A percentile compares a stretch with the other conserved stretches of the same genome.
phyloP scores from a whole-genome alignment of 2,329 filamentous ascomycete species.

The Periconia macrospinosa region DNA sequence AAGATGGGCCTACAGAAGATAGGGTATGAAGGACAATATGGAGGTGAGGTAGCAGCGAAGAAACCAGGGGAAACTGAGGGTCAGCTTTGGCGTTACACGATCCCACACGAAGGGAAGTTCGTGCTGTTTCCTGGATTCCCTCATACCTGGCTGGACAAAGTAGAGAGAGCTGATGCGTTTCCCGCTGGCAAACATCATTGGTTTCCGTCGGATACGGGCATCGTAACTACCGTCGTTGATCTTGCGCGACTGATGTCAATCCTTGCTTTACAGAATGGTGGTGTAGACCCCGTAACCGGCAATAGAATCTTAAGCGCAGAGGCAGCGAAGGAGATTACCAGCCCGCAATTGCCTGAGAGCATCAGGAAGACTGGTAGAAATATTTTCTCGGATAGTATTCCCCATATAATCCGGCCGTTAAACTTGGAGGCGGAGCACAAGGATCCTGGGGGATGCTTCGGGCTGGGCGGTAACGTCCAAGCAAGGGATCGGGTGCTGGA shows the following conservation, averaged over 20 bases:
- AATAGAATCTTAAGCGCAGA: conserved; percentile 11
- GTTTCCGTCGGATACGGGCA: conserved; percentile 19
- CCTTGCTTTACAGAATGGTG: conserved; percentile 19
- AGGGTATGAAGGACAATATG: conserved; percentile 18
- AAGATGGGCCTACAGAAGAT: conserved; percentile 15
- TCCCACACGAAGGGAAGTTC: conserved; percentile 51
- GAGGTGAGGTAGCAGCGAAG: conserved; percentile 44
- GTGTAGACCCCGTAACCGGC: conserved; percentile 16
- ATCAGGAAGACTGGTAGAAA: conserved; percentile 15
- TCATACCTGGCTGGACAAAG: conserved; percentile 7
- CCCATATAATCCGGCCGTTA: conserved; percentile 43
- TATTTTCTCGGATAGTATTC: conserved; percentile 46
- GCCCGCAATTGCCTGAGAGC: conserved; percentile 14
- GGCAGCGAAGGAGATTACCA: conserved; percentile 14
- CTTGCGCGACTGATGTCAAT: conserved; percentile 17
- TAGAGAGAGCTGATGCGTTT: conserved; percentile 11
- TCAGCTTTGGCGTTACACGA: conserved; percentile 19
- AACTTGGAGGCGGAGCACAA: conserved; percentile 52
- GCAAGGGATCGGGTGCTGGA: conserved; percentile 39
- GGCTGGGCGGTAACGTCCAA: conserved; percentile 55
- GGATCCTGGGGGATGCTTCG: conserved; percentile 41
- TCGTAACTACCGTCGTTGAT: conserved; percentile 18
- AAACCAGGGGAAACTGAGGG: conserved; percentile 3
- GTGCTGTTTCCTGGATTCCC: conserved; percentile 10
- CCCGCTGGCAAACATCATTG: conserved; percentile 18